A percentile compares a stretch with the other conserved stretches of the same genome.
Evolutionary conservation across 208 protist genomes (phyloP).

Genomic region (Leishmania mexicana): DNA sequence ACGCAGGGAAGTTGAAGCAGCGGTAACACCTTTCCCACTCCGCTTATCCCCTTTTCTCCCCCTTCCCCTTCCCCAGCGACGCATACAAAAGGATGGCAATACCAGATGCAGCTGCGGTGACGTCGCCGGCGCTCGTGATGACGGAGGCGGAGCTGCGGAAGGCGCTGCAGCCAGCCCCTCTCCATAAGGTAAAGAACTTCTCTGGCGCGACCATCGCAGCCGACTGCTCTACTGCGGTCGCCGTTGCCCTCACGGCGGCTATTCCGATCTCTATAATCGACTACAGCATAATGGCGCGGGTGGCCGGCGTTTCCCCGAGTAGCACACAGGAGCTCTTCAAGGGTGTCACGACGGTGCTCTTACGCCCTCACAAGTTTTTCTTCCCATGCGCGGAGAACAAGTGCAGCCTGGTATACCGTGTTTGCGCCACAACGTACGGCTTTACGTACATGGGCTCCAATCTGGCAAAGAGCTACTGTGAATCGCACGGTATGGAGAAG

Average conservation of each 20-base stretch:
- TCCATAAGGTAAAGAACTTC: slow-evolving; percentile 66
- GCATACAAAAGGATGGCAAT: neutral
- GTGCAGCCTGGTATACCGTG: slow-evolving; percentile 70
- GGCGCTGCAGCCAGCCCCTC: slow-evolving; percentile 27
- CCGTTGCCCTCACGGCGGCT: slow-evolving; percentile 68
- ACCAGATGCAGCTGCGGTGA: neutral
- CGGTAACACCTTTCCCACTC: neutral
- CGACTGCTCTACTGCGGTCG: slow-evolving; percentile 67
- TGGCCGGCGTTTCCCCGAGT: slow-evolving; percentile 76
- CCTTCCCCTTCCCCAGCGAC: neutral
- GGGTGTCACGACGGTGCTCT: slow-evolving; percentile 64
- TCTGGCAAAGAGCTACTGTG: slow-evolving; percentile 80
- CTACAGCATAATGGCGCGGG: slow-evolving; percentile 89
- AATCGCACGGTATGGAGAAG: slow-evolving; percentile 60
- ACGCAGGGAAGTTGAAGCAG: neutral
- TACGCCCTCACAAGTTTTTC: slow-evolving; percentile 86
- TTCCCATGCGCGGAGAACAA: slow-evolving; percentile 86
- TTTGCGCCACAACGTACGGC: slow-evolving; percentile 68
- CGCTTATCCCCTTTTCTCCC: neutral
- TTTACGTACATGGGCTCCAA: slow-evolving; percentile 84
- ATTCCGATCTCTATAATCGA: slow-evolving; percentile 90
- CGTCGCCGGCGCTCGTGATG: slow-evolving; percentile 10
- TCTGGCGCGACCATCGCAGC: slow-evolving; percentile 46
- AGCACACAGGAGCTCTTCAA: slow-evolving; percentile 66
- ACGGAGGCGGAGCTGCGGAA: slow-evolving; percentile 39